A percentile compares a stretch with the other conserved stretches of the same genome.
Conservation (phyloP, 768 basidiomycete species). For the Gloeostereum incarnatum region DNA sequence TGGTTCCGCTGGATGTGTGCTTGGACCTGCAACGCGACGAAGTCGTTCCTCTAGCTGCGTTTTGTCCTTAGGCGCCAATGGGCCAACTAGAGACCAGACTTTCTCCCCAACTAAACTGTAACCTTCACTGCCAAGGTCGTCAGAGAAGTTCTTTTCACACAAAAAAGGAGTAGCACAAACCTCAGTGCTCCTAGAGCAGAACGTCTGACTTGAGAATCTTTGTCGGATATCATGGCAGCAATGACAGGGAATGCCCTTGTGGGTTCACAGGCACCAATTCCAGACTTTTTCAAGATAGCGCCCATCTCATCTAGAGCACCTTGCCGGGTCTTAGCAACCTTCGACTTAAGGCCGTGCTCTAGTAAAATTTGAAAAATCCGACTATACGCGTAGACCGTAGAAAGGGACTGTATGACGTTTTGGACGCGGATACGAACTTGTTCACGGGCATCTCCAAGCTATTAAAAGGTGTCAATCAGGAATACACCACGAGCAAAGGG, state of each 20-base stretch:
- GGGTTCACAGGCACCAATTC: conserved; percentile 75
- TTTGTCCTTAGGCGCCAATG: conserved; percentile 77
- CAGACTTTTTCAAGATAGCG: conserved; percentile 69
- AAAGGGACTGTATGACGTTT: conserved; percentile 75
- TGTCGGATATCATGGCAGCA: conserved; percentile 77
- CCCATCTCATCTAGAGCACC: conserved; percentile 80
- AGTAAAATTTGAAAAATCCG: conserved; percentile 83
- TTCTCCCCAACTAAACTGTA: conserved; percentile 81
- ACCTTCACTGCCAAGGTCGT: conserved; percentile 47
- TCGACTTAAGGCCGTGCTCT: conserved; percentile 83
- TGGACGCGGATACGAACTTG: conserved; percentile 72
- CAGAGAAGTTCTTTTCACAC: conserved; percentile 6
- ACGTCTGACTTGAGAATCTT: conserved; percentile 82
- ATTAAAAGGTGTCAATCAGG: conserved; percentile 6
- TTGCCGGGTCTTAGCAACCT: conserved; percentile 87
- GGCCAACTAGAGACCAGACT: conserved; percentile 72
- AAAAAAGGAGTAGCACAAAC: conserved; percentile 28
- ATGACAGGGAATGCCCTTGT: conserved; percentile 70
- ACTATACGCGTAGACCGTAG: conserved; percentile 90
- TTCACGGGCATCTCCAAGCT: conserved; percentile 93
- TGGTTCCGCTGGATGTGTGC: conserved; percentile 30
- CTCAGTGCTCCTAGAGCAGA: conserved; percentile 78
- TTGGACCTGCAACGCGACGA: conserved; percentile 69
- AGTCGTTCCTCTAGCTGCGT: conserved; percentile 88
- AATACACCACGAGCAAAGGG: conserved; percentile 1